phyloP scores from a whole-genome alignment of 2,329 filamentous ascomycete species.

The Colletotrichum horii region DNA sequence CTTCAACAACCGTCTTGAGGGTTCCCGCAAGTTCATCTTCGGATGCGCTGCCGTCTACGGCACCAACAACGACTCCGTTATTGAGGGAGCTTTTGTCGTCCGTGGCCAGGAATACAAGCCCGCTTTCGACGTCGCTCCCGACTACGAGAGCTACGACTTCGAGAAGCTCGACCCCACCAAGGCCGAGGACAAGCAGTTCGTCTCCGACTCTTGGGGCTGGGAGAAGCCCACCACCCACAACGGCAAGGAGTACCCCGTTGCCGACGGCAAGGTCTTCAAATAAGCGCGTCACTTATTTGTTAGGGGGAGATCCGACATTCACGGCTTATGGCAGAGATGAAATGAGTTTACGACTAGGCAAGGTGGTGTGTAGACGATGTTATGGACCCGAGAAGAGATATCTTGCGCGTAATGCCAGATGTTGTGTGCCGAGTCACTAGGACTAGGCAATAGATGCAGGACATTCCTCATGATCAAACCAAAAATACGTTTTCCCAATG shows the following conservation, averaged over 20 bases:
- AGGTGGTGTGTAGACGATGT: slow-evolving; percentile 19
- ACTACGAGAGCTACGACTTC: slow-evolving; percentile 96
- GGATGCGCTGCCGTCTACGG: slow-evolving; percentile 90
- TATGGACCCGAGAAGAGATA: slow-evolving; percentile 21
- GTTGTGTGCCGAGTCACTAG: slow-evolving; percentile 15
- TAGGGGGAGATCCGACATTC: slow-evolving; percentile 29
- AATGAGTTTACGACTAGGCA: slow-evolving; percentile 26
- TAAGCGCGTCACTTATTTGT: slow-evolving; percentile 56
- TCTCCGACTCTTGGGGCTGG: slow-evolving; percentile 91
- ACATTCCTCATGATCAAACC: slow-evolving; percentile 9
- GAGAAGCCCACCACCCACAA: slow-evolving; percentile 81
- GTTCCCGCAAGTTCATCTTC: slow-evolving; percentile 97
- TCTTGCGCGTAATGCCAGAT: slow-evolving; percentile 21
- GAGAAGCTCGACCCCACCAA: slow-evolving; percentile 93
- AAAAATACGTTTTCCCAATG: not conserved
- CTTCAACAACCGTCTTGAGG: slow-evolving; percentile 97
- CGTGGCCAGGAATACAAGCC: slow-evolving; percentile 86
- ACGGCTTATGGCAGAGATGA: slow-evolving; percentile 36
- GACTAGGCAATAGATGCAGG: slow-evolving; percentile 19
- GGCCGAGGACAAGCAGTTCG: slow-evolving; percentile 81
- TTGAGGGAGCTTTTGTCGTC: slow-evolving; percentile 93
- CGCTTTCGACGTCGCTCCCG: slow-evolving; percentile 96
- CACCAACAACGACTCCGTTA: slow-evolving; percentile 84
- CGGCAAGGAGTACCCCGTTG: slow-evolving; percentile 89
- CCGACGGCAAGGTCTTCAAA: slow-evolving; percentile 98